These are phyloP conservation scores for Cytospora mali DNA, from an alignment of 2,329 filamentous ascomycete species.

Conservation along the genomic window DNA sequence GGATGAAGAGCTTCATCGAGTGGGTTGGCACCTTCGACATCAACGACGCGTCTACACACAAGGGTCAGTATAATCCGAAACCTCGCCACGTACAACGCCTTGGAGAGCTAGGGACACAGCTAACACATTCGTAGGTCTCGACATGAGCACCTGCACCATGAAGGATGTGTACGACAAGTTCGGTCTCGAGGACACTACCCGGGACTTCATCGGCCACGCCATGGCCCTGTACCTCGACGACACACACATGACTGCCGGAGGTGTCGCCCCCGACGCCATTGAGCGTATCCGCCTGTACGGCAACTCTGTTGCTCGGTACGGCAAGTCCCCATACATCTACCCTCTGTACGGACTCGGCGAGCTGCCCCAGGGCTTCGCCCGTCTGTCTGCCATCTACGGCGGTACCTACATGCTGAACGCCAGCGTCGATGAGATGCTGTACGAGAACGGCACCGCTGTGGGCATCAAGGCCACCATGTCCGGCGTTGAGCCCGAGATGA, in stretches of 20 bases:
- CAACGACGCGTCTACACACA: constrained; percentile 83
- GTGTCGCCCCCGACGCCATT: constrained; percentile 80
- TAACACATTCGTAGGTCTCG: constrained; percentile 64
- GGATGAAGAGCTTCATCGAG: constrained; percentile 95
- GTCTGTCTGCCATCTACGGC: constrained; percentile 96
- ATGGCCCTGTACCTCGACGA: constrained; percentile 97
- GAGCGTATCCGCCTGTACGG: constrained; percentile 94
- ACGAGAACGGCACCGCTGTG: constrained; percentile 81
- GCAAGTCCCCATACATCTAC: constrained; percentile 99
- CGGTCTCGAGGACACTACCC: constrained; percentile 82
- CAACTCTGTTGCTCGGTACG: constrained; percentile 95
- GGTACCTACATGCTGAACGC: constrained; percentile 99
- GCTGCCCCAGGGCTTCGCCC: constrained; percentile 95
- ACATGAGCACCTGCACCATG: constrained; percentile 81
- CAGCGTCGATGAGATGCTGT: constrained; percentile 84
- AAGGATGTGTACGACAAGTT: constrained; percentile 99
- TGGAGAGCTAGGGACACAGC: background rate
- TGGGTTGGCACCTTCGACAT: constrained; percentile 88
- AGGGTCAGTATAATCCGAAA: constrained; percentile 62
- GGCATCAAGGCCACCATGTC: constrained; percentile 98
- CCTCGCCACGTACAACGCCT: background rate
- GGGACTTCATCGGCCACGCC: constrained; percentile 95
- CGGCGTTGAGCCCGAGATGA: constrained; percentile 80
- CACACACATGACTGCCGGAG: constrained; percentile 75
- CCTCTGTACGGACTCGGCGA: constrained; percentile 96